Evolutionary conservation across 1,284 basidiomycete genomes (phyloP), one percentile per base, ranked within the genome.

Genomic region (Sanghuangporus weigelae): DNA sequence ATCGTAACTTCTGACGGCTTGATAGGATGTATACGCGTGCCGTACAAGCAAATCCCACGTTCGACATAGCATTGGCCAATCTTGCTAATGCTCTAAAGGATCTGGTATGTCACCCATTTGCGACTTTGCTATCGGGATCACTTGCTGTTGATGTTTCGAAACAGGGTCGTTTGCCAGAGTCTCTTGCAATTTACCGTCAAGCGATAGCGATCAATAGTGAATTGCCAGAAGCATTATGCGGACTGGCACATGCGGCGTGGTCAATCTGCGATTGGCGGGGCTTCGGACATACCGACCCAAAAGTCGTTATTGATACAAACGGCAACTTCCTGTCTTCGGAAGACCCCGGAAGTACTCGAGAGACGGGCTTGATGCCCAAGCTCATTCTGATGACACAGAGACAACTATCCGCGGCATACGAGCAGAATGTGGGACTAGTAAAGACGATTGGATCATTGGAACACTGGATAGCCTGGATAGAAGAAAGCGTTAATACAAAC

Each of bases 1-100:
- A 60, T 71, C 19, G 71, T 68, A 46, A 36, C 19, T 31, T 21
- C 7, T 12, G 26, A 12, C 16, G 19, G 7, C 23, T 23, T 31
- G 14, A 14, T 60, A 77, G 76, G 54, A 76, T 81, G 69, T 83
- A 83, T 68, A 71, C 73, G 61, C 77, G 78, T 61, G 85, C 84
- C 1, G 74, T 87, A 36, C 71, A 79, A 62, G 75, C 72, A 65
- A 83, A 85, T 55, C 84, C 85, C 2, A 79, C 81, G 67, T 83
- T 83, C 62, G 85, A 85, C 60, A 81, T 86, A 57, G 85, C 85
- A 0, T 74, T 86, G 10, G 83, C 84, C 19, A 85, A 87, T 65
- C 75, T 86, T 66, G 85, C 80, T n/a, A 86, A 85, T 69, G 82
- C 83, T 0, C 73, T 86, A 69, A 82, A 82, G 67, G 82, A 84